Base-by-base conservation (phyloP, 371 early-diverging fungal genomes). In the Chytridium lagenaria region DNA sequence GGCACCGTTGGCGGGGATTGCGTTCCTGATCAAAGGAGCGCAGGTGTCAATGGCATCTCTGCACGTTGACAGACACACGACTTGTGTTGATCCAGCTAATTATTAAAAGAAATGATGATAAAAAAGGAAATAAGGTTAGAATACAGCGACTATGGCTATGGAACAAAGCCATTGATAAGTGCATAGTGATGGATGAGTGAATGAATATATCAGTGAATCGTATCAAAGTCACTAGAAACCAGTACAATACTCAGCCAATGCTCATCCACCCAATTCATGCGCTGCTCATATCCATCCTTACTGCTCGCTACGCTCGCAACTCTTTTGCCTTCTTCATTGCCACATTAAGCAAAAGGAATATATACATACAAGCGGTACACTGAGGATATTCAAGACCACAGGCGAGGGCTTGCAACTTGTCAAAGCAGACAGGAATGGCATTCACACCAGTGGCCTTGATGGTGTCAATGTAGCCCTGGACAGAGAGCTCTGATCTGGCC, bases 41-140 rank as follows among this genome's bases (percentile, higher is more conserved):
- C 68, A 68, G 30, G n/a, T 28, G 68, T 1, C 36, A 34, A 68
- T 10, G 51, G 68, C 52, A 22, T 23, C 51, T 31, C 31, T 7
- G 36, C 68, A 68, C 12, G 50, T 39, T 10, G 68, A 28, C 52
- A 50, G 2, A 40, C 68, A 68, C 22, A 68, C 15, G 22, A 68
- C n/a, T 51, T 68, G 67, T 3, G 63, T 36, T 15, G 26, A 31
- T 26, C 63, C 63, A 23, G 57, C 44, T 31, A 36, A 2, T 10
- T 34, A 3, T 5, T 63, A 2, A 12, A 26, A 7, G 7, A 36
- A 36, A 31, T 63, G 26, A 19, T 5, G 2, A 22, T 66, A 19
- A 15, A 44, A 30, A 44, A 7, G 3, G 44, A n/a, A n/a, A n/a
- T n/a, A n/a, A n/a, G n/a, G n/a, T n/a, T n/a, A n/a, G n/a, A n/a